Conservation (phyloP, 371 early-diverging fungal species). For the Mucor piriformis region DNA sequence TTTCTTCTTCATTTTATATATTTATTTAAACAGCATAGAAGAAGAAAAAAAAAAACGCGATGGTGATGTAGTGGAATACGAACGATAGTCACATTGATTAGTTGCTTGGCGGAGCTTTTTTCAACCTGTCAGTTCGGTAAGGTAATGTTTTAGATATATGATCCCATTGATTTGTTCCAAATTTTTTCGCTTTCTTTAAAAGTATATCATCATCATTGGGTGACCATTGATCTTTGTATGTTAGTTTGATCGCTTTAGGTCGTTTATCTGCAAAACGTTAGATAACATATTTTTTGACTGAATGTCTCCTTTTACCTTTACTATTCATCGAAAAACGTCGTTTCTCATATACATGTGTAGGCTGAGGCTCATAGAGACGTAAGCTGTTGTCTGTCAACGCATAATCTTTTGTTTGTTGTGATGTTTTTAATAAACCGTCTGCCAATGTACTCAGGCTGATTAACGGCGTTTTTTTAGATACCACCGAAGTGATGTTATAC, state of each 20-base stretch:
- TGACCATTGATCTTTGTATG: background rate
- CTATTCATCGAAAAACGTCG: background rate
- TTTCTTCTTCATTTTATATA: constrained; percentile 73
- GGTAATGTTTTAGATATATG: background rate
- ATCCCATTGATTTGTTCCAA: background rate
- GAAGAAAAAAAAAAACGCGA: background rate
- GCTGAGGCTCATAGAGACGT: background rate
- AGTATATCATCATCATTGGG: background rate
- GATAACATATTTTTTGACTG: background rate
- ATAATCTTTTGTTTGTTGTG: background rate
- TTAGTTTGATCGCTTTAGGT: background rate
- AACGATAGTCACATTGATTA: background rate
- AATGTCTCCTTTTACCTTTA: background rate
- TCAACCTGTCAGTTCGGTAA: background rate
- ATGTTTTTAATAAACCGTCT: background rate
- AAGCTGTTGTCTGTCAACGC: background rate
- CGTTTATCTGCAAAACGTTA: background rate
- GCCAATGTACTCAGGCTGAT: background rate
- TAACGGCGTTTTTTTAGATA: background rate
- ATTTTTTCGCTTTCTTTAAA: background rate
- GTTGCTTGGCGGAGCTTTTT: too few species aligned
- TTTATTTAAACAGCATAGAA: background rate
- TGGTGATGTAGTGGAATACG: background rate
- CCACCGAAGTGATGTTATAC: background rate
- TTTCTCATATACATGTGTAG: background rate